Conservation (phyloP, 2,329 filamentous ascomycete genomes). For the Ophiostoma montium region DNA sequence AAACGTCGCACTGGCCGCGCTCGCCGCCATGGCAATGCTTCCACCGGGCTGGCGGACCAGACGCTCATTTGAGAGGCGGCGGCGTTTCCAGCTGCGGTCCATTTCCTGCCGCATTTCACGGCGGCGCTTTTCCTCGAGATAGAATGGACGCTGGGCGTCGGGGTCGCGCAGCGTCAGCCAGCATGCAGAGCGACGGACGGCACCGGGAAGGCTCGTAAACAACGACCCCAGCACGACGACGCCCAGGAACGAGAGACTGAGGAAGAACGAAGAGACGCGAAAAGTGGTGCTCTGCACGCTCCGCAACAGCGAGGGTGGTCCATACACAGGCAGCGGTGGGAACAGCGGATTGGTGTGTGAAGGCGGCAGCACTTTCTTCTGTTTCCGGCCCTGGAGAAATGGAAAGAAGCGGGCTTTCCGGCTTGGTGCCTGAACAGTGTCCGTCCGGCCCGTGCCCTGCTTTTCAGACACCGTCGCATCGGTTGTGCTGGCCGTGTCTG, state of each 20-base stretch:
- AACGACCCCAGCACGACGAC: slow-evolving; percentile 63
- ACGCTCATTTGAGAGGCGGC: slow-evolving; percentile 23
- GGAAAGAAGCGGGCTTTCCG: slow-evolving; percentile 20
- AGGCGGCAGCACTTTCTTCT: slow-evolving; percentile 40
- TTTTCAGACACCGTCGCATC: not conserved
- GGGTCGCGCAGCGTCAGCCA: slow-evolving; percentile 46
- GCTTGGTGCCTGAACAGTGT: not conserved
- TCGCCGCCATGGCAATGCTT: not conserved
- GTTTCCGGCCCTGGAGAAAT: slow-evolving; percentile 20
- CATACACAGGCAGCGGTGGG: slow-evolving; percentile 70
- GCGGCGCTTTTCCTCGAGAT: slow-evolving; percentile 54
- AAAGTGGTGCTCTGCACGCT: slow-evolving; percentile 53
- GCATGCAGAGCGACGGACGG: slow-evolving; percentile 34
- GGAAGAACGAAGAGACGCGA: slow-evolving; percentile 52
- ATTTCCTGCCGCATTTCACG: slow-evolving; percentile 40
- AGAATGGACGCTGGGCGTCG: slow-evolving; percentile 49
- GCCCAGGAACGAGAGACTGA: slow-evolving; percentile 64
- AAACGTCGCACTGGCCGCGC: not conserved
- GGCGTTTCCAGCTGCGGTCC: slow-evolving; percentile 47
- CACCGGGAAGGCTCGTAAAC: slow-evolving; percentile 47
- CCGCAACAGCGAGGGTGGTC: slow-evolving; percentile 53
- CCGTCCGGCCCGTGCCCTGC: not conserved
- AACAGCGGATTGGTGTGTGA: slow-evolving; percentile 69
- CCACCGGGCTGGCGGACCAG: not conserved
- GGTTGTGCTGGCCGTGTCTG: not conserved